These are phyloP conservation scores for Nicotiana undulata DNA, from an alignment of 257 asterid species.

Conservation along the genomic window DNA sequence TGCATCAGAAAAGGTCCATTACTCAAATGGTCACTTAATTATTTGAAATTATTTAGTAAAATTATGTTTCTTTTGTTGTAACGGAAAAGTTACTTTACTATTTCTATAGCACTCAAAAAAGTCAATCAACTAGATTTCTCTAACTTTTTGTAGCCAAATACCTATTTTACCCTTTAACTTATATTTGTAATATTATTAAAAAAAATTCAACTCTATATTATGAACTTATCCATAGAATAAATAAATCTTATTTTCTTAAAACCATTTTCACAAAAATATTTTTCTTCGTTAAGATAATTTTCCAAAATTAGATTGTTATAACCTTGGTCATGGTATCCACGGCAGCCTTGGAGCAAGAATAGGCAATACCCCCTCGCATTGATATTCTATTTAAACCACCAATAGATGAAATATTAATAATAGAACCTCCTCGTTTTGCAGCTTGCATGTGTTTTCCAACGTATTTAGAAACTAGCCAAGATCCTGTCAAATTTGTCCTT, in stretches of 20 bases:
- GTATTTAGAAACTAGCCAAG: conserved; percentile 50
- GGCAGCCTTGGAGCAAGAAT: conserved; percentile 46
- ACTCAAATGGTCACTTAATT: no score
- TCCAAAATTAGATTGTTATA: background rate
- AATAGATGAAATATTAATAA: conserved; percentile 52
- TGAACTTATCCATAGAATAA: no score
- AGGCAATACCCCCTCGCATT: conserved; percentile 43
- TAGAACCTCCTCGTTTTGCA: conserved; percentile 35
- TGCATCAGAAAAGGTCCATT: background rate
- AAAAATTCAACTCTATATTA: no score
- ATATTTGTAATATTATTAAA: no score
- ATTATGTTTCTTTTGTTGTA: no score
- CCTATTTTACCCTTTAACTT: no score
- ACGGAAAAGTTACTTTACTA: no score
- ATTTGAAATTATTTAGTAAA: no score
- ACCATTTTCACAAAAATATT: background rate
- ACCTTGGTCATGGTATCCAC: conserved; percentile 49
- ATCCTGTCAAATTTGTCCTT: conserved; percentile 39
- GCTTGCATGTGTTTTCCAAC: conserved; percentile 33
- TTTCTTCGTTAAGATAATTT: background rate
- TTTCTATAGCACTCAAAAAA: no score
- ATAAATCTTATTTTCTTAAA: background rate
- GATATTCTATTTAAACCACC: conserved; percentile 45
- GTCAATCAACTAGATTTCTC: no score
- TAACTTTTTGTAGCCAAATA: no score